Evolutionary conservation across 257 asterid species (phyloP).

Genomic region (Euphrasia confusa): DNA sequence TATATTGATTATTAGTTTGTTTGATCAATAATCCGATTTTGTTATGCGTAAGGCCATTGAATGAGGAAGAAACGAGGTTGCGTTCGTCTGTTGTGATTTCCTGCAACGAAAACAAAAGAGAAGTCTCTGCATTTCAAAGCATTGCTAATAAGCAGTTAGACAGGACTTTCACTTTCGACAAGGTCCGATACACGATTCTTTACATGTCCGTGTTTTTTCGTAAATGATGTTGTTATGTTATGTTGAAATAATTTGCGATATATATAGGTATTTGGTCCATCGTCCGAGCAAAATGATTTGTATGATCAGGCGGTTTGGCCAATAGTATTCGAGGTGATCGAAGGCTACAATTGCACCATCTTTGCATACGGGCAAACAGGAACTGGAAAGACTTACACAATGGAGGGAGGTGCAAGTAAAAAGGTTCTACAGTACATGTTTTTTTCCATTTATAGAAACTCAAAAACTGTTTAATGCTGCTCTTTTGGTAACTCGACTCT

Average conservation of each 20-base stretch:
- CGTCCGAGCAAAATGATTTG: constrained; percentile 90
- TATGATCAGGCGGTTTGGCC: constrained; percentile 85
- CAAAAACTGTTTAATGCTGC: no score
- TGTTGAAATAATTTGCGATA: neutral
- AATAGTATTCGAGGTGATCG: constrained; percentile 85
- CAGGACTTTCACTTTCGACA: constrained; percentile 85
- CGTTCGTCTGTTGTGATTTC: constrained; percentile 77
- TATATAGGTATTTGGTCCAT: constrained; percentile 86
- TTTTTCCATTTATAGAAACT: constrained; percentile 18
- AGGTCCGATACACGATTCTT: constrained; percentile 36
- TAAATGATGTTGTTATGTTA: no score
- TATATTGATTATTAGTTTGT: neutral
- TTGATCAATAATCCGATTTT: neutral
- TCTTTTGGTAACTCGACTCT: constrained; percentile 23
- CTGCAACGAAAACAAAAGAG: constrained; percentile 86
- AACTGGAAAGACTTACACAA: constrained; percentile 95
- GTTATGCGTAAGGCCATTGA: constrained; percentile 56
- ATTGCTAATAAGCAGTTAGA: constrained; percentile 99
- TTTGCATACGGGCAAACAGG: constrained; percentile 99
- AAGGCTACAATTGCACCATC: constrained; percentile 96
- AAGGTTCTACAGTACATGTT: constrained; percentile 56
- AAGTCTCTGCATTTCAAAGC: constrained; percentile 85
- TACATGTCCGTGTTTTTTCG: neutral
- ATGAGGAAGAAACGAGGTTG: constrained; percentile 78
- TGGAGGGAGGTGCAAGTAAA: constrained; percentile 98